These are phyloP conservation scores for Skeletonema marinoi DNA, from an alignment of 108 stramenopile species.

Conservation along the genomic window DNA sequence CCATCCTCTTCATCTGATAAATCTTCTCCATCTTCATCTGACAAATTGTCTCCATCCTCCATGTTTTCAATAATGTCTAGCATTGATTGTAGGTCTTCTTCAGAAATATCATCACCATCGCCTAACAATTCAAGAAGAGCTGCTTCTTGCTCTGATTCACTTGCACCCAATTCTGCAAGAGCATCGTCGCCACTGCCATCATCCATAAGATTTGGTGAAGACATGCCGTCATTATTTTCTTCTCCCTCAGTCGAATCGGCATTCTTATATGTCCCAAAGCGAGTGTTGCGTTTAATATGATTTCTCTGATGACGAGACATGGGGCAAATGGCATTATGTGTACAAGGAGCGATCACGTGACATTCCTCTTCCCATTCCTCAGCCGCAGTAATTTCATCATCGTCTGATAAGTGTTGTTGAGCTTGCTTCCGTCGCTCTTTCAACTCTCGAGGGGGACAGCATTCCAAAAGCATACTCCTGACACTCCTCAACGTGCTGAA, in stretches of 20 bases:
- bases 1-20: slow-evolving; percentile 31
- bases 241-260: slow-evolving; percentile 18
- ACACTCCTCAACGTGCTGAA: slow-evolving; percentile 73
- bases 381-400: background rate
- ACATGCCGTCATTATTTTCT: background rate
- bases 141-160: slow-evolving; percentile 28
- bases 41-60: background rate
- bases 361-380: slow-evolving; percentile 53
- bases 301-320: slow-evolving; percentile 69
- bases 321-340: slow-evolving; percentile 81
- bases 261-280: slow-evolving; percentile 43
- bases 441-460: slow-evolving; percentile 64
- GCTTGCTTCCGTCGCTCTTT: slow-evolving; percentile 29
- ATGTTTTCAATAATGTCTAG: slow-evolving; percentile 23
- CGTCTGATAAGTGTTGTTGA: background rate
- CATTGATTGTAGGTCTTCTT: slow-evolving; percentile 34
- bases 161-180: slow-evolving; percentile 9
- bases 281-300: slow-evolving; percentile 43
- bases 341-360: slow-evolving; percentile 85
- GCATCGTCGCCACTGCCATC: slow-evolving; percentile 11
- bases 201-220: background rate
- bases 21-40: slow-evolving; percentile 26
- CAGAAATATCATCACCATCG: slow-evolving; percentile 14
- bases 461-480: slow-evolving; percentile 82
- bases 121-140: slow-evolving; percentile 21